Evolutionary conservation across 2,329 filamentous ascomycete species (phyloP).

Genomic region (Didymella pinodella): DNA sequence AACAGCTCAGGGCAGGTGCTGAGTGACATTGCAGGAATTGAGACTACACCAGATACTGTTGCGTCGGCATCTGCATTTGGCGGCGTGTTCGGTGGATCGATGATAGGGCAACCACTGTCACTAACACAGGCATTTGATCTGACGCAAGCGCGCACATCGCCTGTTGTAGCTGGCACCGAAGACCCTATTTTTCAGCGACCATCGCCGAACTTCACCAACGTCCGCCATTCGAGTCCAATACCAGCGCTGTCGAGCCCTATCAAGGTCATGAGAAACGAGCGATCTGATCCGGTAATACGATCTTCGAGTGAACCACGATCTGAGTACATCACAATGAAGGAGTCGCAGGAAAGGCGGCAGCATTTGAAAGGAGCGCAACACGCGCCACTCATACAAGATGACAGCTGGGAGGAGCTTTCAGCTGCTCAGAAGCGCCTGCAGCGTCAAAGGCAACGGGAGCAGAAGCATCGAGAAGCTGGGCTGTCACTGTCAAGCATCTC

Average conservation of each 20-base stretch:
- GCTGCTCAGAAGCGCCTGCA: constrained; percentile 27
- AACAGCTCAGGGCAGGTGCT: constrained; percentile 51
- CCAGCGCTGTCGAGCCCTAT: constrained; percentile 51
- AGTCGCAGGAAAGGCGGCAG: constrained; percentile 54
- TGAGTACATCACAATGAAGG: constrained; percentile 55
- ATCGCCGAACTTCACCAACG: constrained; percentile 53
- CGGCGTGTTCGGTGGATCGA: constrained; percentile 33
- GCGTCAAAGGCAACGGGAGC: constrained; percentile 33
- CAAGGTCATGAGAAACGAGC: constrained; percentile 34
- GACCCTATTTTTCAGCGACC: constrained; percentile 56
- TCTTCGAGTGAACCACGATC: constrained; percentile 53
- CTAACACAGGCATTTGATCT: constrained; percentile 57
- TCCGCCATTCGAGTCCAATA: constrained; percentile 50
- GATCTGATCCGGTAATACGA: constrained; percentile 34
- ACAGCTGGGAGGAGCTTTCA: constrained; percentile 44
- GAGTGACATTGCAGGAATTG: constrained; percentile 49
- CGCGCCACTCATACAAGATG: constrained; percentile 27
- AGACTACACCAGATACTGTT: constrained; percentile 53
- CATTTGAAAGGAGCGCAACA: constrained; percentile 27
- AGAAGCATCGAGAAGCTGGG: constrained; percentile 34
- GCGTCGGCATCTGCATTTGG: constrained; percentile 46
- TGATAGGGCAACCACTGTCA: constrained; percentile 46
- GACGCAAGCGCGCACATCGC: constrained; percentile 57
- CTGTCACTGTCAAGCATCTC: constrained; percentile 40
- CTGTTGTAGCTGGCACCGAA: constrained; percentile 50